phyloP scores from a whole-genome alignment of 192 early-diverging fungal species.

The Umbelopsis sp. region DNA sequence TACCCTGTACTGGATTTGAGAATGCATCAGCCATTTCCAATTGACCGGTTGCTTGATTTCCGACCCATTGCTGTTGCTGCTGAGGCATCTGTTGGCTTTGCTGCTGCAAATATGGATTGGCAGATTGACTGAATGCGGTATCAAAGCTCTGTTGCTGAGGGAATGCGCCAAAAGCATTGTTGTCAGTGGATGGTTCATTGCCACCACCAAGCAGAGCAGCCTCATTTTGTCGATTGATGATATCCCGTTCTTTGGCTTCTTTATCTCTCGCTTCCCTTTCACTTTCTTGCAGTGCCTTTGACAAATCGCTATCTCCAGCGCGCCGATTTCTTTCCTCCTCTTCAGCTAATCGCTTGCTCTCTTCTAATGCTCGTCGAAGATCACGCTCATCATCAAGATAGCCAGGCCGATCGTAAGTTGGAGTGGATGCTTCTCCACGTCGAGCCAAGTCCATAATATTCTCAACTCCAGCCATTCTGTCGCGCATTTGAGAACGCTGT shows the following conservation, averaged over 20 bases:
- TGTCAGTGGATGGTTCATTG: not conserved
- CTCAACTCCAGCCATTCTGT: constrained; percentile 55
- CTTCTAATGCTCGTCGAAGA: constrained; percentile 79
- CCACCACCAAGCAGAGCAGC: constrained; percentile 23
- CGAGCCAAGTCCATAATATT: constrained; percentile 40
- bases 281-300: constrained; percentile 35
- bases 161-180: constrained; percentile 18
- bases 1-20: not conserved
- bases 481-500: constrained; percentile 65
- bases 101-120: constrained; percentile 36
- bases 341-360: constrained; percentile 71
- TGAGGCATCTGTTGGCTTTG: constrained; percentile 21
- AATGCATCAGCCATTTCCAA: constrained; percentile 4
- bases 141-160: constrained; percentile 26
- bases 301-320: constrained; percentile 31
- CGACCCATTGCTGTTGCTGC: constrained; percentile 28
- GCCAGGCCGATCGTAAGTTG: constrained; percentile 40
- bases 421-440: not conserved
- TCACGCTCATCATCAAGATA: constrained; percentile 79
- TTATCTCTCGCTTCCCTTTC: constrained; percentile 38
- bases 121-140: not conserved
- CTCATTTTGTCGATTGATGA: constrained; percentile 26
- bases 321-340: constrained; percentile 43
- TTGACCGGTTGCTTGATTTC: constrained; percentile 19
- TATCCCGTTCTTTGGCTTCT: constrained; percentile 32